These are phyloP conservation scores for Eimeria necatrix DNA, from an alignment of 169 alveolate species.

Conservation along the genomic window DNA sequence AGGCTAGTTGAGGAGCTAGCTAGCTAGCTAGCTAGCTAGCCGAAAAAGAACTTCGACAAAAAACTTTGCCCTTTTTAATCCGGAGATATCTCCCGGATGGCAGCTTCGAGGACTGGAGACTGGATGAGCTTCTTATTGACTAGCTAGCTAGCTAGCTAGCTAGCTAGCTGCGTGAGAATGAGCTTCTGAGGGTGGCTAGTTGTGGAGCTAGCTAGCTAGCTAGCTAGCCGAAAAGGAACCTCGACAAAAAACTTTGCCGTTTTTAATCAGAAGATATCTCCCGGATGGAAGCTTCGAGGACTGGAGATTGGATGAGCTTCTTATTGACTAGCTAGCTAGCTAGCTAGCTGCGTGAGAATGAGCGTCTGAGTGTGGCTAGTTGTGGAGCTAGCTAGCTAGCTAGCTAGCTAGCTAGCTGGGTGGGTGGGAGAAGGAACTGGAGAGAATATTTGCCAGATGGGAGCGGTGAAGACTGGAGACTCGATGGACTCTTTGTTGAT, in stretches of 20 bases:
- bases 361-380: too few species aligned
- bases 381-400: too few species aligned
- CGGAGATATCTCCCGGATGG: slow-evolving; percentile 99
- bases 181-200: too few species aligned
- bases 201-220: too few species aligned
- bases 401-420: too few species aligned
- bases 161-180: too few species aligned
- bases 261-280: slow-evolving; percentile 98
- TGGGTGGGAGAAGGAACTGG: too few species aligned
- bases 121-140: slow-evolving; percentile 77
- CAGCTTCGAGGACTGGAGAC: slow-evolving; percentile 86
- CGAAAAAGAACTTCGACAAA: slow-evolving; percentile 98
- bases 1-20: too few species aligned
- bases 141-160: too few species aligned
- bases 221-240: slow-evolving; percentile 99
- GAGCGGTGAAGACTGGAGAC: slow-evolving; percentile 85
- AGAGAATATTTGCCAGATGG: slow-evolving; percentile 99
- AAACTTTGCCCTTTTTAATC: slow-evolving; percentile 98
- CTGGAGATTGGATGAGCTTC: slow-evolving; percentile 82
- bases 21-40: too few species aligned
- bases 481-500: slow-evolving; percentile 74
- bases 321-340: slow-evolving; percentile 79
- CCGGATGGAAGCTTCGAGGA: slow-evolving; percentile 97
- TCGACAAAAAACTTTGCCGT: slow-evolving; percentile 98
- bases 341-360: too few species aligned